A percentile compares a stretch with the other conserved stretches of the same genome.
phyloP scores from a whole-genome alignment of 164 flowering plant genomes.

The Nelumbo lutea region DNA sequence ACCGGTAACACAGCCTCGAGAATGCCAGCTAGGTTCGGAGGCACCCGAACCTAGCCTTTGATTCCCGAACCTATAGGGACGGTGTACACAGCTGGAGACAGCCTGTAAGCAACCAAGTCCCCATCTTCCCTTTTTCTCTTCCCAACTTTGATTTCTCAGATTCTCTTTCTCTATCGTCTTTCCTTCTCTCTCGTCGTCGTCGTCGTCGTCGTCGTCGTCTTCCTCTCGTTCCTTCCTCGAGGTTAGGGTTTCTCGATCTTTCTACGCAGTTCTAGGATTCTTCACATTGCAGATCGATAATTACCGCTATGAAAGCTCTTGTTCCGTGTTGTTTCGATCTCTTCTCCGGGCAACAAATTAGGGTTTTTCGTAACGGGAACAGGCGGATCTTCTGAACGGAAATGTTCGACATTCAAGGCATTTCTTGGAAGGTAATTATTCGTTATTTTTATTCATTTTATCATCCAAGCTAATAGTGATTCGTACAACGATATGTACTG shows the following conservation, averaged over 20 bases:
- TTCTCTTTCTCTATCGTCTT: constrained; percentile 14
- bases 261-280: background rate
- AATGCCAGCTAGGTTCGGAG: constrained; percentile 20
- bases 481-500: too few species aligned
- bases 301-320: constrained; percentile 3
- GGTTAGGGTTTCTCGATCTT: constrained; percentile 12
- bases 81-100: constrained; percentile 44
- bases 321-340: constrained; percentile 2
- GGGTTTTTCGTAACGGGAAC: background rate
- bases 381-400: background rate
- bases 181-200: constrained; percentile 7
- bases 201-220: background rate
- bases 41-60: background rate
- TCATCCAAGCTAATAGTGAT: too few species aligned
- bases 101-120: constrained; percentile 54
- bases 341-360: constrained; percentile 5
- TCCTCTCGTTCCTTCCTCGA: constrained; percentile 1
- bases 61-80: constrained; percentile 13
- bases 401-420: too few species aligned
- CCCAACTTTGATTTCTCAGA: constrained; percentile 16
- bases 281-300: constrained; percentile 21
- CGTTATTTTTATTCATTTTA: too few species aligned
- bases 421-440: too few species aligned
- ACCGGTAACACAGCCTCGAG: constrained; percentile 12
- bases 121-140: constrained; percentile 4